These are phyloP conservation scores for Tieghemiomyces parasiticus DNA, from an alignment of 192 early-diverging fungal species.

Conservation along the genomic window DNA sequence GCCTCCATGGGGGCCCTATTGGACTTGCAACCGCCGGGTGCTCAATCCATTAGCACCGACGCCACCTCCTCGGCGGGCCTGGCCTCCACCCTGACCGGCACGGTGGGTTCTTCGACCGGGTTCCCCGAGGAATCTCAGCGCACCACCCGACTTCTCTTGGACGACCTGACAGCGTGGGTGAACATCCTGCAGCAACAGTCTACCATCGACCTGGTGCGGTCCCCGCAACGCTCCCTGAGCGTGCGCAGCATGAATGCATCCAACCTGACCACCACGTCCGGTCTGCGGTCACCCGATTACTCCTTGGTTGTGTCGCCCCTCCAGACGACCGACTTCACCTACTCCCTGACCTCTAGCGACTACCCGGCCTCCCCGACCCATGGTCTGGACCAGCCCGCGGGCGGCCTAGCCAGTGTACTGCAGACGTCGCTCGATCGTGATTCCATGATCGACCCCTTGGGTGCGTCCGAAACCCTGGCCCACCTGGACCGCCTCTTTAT, in stretches of 20 bases:
- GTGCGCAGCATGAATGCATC: no score
- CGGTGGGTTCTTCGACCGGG: no score
- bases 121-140: no score
- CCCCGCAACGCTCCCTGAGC: no score
- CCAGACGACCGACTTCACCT: neutral
- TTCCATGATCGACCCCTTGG: neutral
- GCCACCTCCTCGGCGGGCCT: neutral
- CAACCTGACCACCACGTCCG: neutral
- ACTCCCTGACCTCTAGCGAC: neutral
- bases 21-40: neutral
- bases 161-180: neutral
- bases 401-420: no score
- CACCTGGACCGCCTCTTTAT: neutral
- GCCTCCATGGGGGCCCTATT: neutral
- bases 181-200: neutral
- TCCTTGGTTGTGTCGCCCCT: neutral
- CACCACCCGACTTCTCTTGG: neutral
- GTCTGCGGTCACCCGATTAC: neutral
- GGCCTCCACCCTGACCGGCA: neutral
- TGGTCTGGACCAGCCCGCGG: no score
- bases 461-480: neutral
- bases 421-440: no score
- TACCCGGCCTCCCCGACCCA: neutral
- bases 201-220: no score
- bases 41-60: neutral